Base-by-base conservation (phyloP, 345 rosid genomes). In the Clarkia xantiana region DNA sequence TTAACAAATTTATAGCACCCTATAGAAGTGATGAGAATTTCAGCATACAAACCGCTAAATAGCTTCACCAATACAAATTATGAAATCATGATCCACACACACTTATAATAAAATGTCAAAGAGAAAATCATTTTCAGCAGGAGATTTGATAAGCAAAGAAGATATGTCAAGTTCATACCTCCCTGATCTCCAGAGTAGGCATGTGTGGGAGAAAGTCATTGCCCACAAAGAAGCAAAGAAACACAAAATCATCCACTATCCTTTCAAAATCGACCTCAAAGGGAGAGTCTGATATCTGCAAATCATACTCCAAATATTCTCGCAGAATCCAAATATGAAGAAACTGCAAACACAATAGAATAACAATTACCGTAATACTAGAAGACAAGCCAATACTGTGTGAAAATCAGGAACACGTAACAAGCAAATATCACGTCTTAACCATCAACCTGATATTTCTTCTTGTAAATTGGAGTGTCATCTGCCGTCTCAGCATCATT, bases 161-260 rank as follows among this genome's bases (percentile, higher is more conserved):
- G 17, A 18, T 14, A 14, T 25, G 10, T 17, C 7, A 23, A 45
- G 38, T 25, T 22, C 73, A 51, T 69, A 84, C 99, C 96, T 93
- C 99, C 70, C 95, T 73, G 55, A 87, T 93, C 72, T 93, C 99
- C 74, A 87, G 55, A 13, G 99, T 93, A 40, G 99, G 99, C 97
- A 93, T 82, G 63, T 87, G 99, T 4, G 97, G 99, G 58, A 93
- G 80, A 65, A 93, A 93, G 81, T 87, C 99, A 59, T 93, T 93
- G 68, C 99, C 99, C 58, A 93, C 97, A 70, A 93, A 93, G 63
- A 93, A 93, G 71, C 99, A 93, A 18, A 93, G 56, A 66, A 87
- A 93, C 34, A 93, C 95, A 82, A 93, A 93, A 70, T 93, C 97
- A 43, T 93, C 97, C 61, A 93, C 81, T 75, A 93, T 79, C 52